phyloP scores from a whole-genome alignment of 1,284 basidiomycete species.

The Leccinum proximum region DNA sequence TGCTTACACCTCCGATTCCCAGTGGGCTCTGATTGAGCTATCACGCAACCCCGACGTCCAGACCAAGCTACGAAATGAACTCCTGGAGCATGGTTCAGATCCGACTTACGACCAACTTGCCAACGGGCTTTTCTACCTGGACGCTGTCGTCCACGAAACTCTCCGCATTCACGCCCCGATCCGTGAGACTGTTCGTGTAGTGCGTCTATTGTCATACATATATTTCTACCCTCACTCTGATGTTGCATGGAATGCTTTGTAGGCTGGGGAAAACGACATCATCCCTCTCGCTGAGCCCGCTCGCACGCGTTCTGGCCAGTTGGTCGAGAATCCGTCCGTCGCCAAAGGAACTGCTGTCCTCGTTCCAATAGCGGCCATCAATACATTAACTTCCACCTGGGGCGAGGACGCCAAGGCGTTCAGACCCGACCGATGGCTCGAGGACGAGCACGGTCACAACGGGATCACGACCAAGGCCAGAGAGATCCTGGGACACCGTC shows the following conservation, averaged over 20 bases:
- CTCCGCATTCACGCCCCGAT: no score
- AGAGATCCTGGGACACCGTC: not conserved
- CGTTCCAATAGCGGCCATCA: not conserved
- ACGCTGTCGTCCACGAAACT: no score
- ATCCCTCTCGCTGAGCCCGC: not conserved
- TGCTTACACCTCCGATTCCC: not conserved
- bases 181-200: no score
- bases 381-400: not conserved
- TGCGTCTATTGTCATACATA: no score
- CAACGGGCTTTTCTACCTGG: not conserved
- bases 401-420: not conserved
- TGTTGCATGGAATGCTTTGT: no score
- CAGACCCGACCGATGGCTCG: not conserved
- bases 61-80: not conserved
- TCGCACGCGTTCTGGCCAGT: not conserved
- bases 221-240: no score
- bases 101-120: not conserved
- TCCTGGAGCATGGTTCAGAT: not conserved
- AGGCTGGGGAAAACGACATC: no score
- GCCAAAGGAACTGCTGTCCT: not conserved
- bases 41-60: not conserved
- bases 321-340: not conserved
- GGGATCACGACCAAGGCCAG: not conserved
- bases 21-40: not conserved
- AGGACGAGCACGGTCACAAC: not conserved